Conservation (phyloP, 179 eudicot species). For the Corrigiola litoralis region DNA sequence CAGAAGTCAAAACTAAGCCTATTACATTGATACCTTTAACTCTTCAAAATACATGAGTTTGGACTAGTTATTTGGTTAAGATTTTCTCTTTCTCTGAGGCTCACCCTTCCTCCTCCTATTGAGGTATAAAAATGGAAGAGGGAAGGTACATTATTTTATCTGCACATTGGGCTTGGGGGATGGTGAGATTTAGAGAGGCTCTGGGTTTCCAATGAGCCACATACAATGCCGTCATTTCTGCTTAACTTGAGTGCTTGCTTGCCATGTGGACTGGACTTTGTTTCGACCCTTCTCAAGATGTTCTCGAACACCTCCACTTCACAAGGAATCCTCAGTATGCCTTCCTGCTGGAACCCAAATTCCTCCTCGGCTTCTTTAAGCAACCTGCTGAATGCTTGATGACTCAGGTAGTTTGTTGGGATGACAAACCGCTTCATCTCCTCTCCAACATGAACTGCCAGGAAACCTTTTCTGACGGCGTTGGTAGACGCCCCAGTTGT, state of each 20-base stretch:
- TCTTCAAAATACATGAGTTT: conserved; percentile 18
- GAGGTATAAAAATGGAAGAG: conserved; percentile 16
- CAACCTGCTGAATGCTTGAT: conserved; percentile 36
- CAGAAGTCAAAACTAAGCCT: conserved; percentile 9
- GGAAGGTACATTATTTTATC: conserved; percentile 10
- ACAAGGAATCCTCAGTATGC: conserved; percentile 47
- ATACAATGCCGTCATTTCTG: conserved; percentile 21
- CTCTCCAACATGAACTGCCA: conserved; percentile 51
- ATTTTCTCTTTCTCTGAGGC: not conserved
- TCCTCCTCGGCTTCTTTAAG: conserved; percentile 61
- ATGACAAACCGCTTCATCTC: conserved; percentile 53
- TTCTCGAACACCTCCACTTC: conserved; percentile 37
- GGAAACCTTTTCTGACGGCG: conserved; percentile 46
- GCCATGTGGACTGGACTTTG: conserved; percentile 6
- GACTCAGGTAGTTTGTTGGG: conserved; percentile 47
- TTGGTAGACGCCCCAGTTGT: conserved; percentile 10
- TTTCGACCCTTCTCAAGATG: conserved; percentile 36
- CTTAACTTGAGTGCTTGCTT: conserved; percentile 10
- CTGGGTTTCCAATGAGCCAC: conserved; percentile 23
- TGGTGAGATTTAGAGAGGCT: conserved; percentile 23
- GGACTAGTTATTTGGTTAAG: conserved; percentile 11
- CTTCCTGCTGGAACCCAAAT: conserved; percentile 56
- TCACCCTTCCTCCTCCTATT: conserved; percentile 2
- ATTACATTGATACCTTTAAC: conserved; percentile 12
- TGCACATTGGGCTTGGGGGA: conserved; percentile 40